Evolutionary conservation across 2,329 filamentous ascomycete genomes (phyloP), one percentile per base, ranked within the genome.

Genomic region (Pseudonectria foliicola): DNA sequence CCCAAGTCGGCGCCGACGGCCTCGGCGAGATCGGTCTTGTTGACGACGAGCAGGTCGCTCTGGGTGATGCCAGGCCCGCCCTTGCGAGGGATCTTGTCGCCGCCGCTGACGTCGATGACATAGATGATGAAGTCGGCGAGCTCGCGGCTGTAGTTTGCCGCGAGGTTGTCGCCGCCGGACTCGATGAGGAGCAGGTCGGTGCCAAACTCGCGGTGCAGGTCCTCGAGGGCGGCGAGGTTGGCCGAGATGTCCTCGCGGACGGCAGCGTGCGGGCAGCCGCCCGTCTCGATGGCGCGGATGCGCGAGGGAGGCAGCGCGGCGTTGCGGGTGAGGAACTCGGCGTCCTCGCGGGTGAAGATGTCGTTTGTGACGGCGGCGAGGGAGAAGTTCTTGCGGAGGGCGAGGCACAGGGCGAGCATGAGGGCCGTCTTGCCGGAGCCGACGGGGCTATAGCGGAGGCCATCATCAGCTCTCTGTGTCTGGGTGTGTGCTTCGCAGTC

Each of bases 81-180:
- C 67, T 98, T 98, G 18, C 92, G 68, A 0, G 92, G 92, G 33
- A 98, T 82, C 74, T 98, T 98, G 63, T 98, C 92, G 10, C 92
- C 92, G 14, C 92, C 92, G 37, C 81, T 85, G 13, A 98, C 92
- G 62, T 98, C 92, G 51, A 98, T 96, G 21, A 98, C 92, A 60
- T 98, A 98, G 64, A 98, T 82, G 63, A 98, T 98, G 60, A 85
- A 98, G 62, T 98, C 92, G 2, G 92, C 92, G 46, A 98, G 70
- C 64, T 98, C 92, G 38, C 92, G 75, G 36, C 78, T 85, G 72
- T 98, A 98, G 69, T 98, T 98, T 4, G 92, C 92, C 0, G 92
- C 92, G 1, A 98, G 75, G 60, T 98, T 98, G 61, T 98, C 92
- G 38, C 92, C 92, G 29, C 92, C 92, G 13, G 80, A 88, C 66